Conservation (phyloP, 768 basidiomycete genomes). For the Leccinum longicurvipes region DNA sequence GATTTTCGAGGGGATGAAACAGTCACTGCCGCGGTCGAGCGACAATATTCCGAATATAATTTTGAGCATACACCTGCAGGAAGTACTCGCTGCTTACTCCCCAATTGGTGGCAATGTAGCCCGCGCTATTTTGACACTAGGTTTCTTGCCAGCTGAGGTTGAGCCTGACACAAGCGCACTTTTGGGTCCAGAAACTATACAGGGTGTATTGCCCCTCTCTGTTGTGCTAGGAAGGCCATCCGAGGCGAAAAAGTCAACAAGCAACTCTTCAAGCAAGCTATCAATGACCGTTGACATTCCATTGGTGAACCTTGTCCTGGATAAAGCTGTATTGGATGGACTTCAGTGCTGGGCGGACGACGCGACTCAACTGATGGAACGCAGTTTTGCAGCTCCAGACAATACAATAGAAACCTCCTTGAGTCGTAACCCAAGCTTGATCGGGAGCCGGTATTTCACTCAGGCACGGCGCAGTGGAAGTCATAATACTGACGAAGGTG, state of each 20-base stretch:
- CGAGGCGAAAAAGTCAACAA: neutral
- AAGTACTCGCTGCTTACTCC: constrained; percentile 51
- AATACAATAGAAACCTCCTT: constrained; percentile 30
- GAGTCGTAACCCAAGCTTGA: constrained; percentile 60
- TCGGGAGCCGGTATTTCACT: constrained; percentile 77
- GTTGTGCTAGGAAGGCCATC: constrained; percentile 17
- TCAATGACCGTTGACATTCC: constrained; percentile 46
- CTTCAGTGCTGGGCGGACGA: constrained; percentile 91
- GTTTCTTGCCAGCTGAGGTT: constrained; percentile 33
- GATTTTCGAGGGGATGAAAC: constrained; percentile 25
- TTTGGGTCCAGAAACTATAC: constrained; percentile 21
- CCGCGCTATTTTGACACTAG: constrained; percentile 48
- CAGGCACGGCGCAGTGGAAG: constrained; percentile 38
- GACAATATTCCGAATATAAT: constrained; percentile 20
- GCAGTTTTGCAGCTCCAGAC: constrained; percentile 24
- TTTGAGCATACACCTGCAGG: constrained; percentile 40
- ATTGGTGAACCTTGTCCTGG: constrained; percentile 55
- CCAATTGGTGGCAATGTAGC: constrained; percentile 38
- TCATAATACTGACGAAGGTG: constrained; percentile 40
- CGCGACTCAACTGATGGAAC: constrained; percentile 65
- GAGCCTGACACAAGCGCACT: constrained; percentile 19
- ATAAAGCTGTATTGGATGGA: constrained; percentile 67
- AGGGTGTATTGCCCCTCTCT: constrained; percentile 19
- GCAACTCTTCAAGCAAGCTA: constrained; percentile 6
- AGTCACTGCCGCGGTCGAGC: neutral